Evolutionary conservation across 805 yeast species (phyloP).

Genomic region (Metschnikowia peoriensis): DNA sequence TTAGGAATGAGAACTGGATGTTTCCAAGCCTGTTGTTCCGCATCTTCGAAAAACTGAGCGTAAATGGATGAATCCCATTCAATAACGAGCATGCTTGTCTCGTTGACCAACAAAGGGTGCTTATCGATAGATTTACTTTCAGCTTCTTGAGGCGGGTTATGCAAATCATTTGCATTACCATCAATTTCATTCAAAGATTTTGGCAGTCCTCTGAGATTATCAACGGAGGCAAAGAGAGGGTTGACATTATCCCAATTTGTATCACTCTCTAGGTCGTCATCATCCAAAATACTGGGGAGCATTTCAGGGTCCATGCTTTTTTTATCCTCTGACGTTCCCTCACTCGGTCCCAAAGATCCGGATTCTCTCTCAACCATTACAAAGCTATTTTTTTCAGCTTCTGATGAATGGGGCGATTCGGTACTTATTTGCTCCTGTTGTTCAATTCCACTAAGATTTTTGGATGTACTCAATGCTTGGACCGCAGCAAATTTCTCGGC

Average conservation of each 20-base stretch:
- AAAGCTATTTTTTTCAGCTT: slow-evolving; percentile 10
- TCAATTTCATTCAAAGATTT: slow-evolving; percentile 1
- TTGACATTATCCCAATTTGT: slow-evolving; percentile 17
- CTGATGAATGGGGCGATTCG: not conserved
- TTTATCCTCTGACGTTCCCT: slow-evolving; percentile 4
- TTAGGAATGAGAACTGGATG: slow-evolving; percentile 43
- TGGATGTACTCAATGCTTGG: not conserved
- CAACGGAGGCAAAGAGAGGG: slow-evolving; percentile 15
- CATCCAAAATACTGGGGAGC: slow-evolving; percentile 11
- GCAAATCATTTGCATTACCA: not conserved
- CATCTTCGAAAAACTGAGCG: slow-evolving; percentile 49
- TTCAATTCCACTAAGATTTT: not conserved
- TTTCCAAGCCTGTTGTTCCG: slow-evolving; percentile 56
- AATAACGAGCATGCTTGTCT: slow-evolving; percentile 46
- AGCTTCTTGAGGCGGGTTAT: not conserved
- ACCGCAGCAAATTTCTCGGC: not conserved
- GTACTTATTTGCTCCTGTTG: not conserved
- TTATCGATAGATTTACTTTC: not conserved
- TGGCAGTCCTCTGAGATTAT: slow-evolving; percentile 6
- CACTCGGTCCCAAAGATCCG: slow-evolving; percentile 9
- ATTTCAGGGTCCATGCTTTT: not conserved
- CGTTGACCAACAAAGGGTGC: slow-evolving; percentile 17
- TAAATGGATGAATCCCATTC: slow-evolving; percentile 59
- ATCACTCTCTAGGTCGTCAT: slow-evolving; percentile 31
- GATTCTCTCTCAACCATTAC: slow-evolving; percentile 5